Evolutionary conservation across 768 basidiomycete species (phyloP).

Genomic region (Royoungia palumana): DNA sequence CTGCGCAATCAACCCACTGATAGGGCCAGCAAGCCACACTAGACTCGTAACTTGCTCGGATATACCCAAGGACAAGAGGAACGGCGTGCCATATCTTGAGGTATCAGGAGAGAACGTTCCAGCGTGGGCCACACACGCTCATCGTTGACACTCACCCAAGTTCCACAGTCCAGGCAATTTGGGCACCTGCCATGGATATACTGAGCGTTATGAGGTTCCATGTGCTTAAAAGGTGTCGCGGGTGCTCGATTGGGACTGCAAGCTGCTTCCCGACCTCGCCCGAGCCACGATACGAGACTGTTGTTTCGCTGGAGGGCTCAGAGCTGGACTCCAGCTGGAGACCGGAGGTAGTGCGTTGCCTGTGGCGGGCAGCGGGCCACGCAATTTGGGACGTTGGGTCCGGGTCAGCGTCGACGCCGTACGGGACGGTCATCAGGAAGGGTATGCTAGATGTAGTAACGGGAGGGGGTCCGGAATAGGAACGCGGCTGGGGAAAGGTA

Average conservation of each 20-base stretch:
- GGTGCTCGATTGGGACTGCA: slow-evolving; percentile 18
- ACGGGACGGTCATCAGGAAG: slow-evolving; percentile 55
- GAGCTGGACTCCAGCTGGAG: slow-evolving; percentile 22
- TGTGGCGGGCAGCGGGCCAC: slow-evolving; percentile 56
- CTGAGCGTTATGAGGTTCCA: slow-evolving; percentile 81
- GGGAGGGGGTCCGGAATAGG: neutral
- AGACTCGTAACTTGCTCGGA: slow-evolving; percentile 89
- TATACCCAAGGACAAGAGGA: slow-evolving; percentile 74
- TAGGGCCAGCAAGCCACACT: slow-evolving; percentile 94
- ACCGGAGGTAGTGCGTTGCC: slow-evolving; percentile 26
- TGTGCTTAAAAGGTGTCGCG: slow-evolving; percentile 36
- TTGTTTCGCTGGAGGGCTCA: slow-evolving; percentile 19
- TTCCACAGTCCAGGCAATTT: slow-evolving; percentile 95
- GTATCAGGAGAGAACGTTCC: neutral
- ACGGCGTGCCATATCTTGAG: slow-evolving; percentile 90
- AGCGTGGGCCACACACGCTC: slow-evolving; percentile 2
- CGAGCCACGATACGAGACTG: slow-evolving; percentile 31
- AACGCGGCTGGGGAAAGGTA: slow-evolving; percentile 12
- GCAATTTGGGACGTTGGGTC: slow-evolving; percentile 79
- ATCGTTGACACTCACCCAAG: slow-evolving; percentile 60
- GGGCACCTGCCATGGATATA: slow-evolving; percentile 91
- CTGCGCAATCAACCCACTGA: slow-evolving; percentile 92
- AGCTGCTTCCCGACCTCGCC: slow-evolving; percentile 28
- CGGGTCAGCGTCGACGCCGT: slow-evolving; percentile 51
- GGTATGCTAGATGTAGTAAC: neutral